Conservation (phyloP, 192 early-diverging fungal genomes). For the Rhizophagus clarus region DNA sequence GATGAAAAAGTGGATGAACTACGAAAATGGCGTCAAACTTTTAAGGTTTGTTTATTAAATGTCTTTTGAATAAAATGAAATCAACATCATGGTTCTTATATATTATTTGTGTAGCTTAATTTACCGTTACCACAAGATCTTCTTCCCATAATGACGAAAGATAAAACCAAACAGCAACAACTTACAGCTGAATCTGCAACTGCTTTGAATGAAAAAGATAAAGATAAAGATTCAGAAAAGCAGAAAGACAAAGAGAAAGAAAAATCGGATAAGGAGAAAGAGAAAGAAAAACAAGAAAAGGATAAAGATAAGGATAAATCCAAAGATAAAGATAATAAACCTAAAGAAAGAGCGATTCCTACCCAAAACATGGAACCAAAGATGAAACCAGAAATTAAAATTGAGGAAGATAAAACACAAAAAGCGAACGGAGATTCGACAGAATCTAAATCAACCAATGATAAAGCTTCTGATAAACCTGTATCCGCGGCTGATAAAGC, state of each 20-base stretch:
- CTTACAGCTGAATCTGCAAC: conserved; percentile 15
- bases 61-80: conserved; percentile 17
- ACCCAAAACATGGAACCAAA: conserved; percentile 8
- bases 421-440: conserved; percentile 11
- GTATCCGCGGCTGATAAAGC: conserved; percentile 32
- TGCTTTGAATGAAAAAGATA: background rate
- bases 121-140: conserved; percentile 83
- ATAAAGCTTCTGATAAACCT: conserved; percentile 15
- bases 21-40: conserved; percentile 75
- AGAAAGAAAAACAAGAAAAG: conserved; percentile 32
- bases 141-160: conserved; percentile 70
- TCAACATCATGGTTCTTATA: background rate
- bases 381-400: conserved; percentile 15
- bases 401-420: conserved; percentile 22
- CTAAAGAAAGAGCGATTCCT: conserved; percentile 25
- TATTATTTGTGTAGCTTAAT: conserved; percentile 53
- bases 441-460: background rate
- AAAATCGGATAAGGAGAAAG: conserved; percentile 32
- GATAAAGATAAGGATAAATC: conserved; percentile 19
- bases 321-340: conserved; percentile 10
- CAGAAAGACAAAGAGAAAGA: conserved; percentile 12
- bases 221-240: conserved; percentile 18
- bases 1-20: conserved; percentile 75
- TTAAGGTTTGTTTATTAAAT: conserved; percentile 50
- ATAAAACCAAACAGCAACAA: conserved; percentile 33